Conservation (phyloP, 2,329 filamentous ascomycete genomes). For the Ascochyta koolunga region DNA sequence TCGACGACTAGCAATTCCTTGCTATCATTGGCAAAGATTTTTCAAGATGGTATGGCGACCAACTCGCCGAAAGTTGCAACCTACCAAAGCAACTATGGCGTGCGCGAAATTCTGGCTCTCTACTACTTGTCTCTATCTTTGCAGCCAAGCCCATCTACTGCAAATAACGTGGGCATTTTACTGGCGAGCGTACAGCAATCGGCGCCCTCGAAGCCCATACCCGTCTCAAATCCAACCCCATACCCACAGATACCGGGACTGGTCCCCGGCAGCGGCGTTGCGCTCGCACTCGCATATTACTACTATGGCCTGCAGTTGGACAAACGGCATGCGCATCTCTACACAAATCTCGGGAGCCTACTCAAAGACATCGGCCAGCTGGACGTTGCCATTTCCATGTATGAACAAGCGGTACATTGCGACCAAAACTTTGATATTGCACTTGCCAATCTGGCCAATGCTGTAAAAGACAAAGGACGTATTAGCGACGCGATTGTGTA, state of each 20-base stretch:
- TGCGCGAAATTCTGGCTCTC: constrained; percentile 89
- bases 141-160: constrained; percentile 94
- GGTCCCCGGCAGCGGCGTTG: constrained; percentile 81
- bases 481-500: constrained; percentile 91
- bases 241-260: constrained; percentile 72
- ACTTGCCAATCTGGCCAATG: constrained; percentile 93
- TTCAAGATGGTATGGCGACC: constrained; percentile 92
- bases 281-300: constrained; percentile 90
- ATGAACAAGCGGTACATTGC: constrained; percentile 89
- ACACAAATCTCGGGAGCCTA: constrained; percentile 93
- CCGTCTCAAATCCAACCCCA: constrained; percentile 46
- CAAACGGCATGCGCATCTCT: constrained; percentile 88
- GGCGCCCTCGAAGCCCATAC: constrained; percentile 50
- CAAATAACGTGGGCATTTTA: constrained; percentile 96
- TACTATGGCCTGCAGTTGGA: constrained; percentile 91
- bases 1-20: constrained; percentile 96
- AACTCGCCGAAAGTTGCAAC: constrained; percentile 62
- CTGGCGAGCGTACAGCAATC: constrained; percentile 91
- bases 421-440: constrained; percentile 97
- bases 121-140: constrained; percentile 95
- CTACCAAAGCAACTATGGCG: constrained; percentile 71
- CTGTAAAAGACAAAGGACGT: constrained; percentile 93
- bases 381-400: constrained; percentile 92
- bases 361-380: constrained; percentile 96
- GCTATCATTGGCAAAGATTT: constrained; percentile 94